These are phyloP conservation scores for Rhodotorula sp. DNA, from an alignment of 1,284 basidiomycete species.

Conservation along the genomic window DNA sequence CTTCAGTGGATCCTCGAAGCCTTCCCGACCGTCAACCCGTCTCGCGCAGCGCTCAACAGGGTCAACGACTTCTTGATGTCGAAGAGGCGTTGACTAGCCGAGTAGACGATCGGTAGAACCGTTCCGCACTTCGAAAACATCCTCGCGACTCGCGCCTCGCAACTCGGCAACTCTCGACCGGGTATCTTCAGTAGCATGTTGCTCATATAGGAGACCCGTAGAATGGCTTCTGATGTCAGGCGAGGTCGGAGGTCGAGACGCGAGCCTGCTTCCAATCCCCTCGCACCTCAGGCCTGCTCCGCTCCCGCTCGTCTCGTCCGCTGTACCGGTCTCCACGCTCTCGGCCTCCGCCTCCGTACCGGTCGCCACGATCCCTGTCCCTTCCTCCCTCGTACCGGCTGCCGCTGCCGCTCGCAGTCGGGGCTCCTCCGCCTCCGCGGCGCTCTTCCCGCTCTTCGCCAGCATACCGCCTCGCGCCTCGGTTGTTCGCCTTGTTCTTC, in stretches of 20 bases:
- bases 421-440: background rate
- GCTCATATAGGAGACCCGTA: too few relatives aligned
- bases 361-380: background rate
- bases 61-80: conserved; percentile 41
- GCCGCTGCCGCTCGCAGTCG: background rate
- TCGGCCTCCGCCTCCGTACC: background rate
- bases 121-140: background rate
- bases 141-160: too few relatives aligned
- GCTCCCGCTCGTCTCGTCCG: background rate
- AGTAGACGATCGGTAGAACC: too few relatives aligned
- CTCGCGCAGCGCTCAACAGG: conserved; percentile 37
- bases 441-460: conserved; percentile 5
- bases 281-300: conserved; percentile 20
- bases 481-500: conserved; percentile 6
- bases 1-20: conserved; percentile 42
- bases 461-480: conserved; percentile 9
- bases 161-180: background rate
- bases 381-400: background rate
- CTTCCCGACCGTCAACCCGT: conserved; percentile 40
- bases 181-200: too few relatives aligned
- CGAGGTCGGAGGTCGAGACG: conserved; percentile 25
- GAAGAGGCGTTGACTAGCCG: background rate
- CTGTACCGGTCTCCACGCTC: background rate
- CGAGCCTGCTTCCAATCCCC: conserved; percentile 30
- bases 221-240: conserved; percentile 3